Base-by-base conservation (phyloP, 148 eudicot species). In the Silene latifolia region DNA sequence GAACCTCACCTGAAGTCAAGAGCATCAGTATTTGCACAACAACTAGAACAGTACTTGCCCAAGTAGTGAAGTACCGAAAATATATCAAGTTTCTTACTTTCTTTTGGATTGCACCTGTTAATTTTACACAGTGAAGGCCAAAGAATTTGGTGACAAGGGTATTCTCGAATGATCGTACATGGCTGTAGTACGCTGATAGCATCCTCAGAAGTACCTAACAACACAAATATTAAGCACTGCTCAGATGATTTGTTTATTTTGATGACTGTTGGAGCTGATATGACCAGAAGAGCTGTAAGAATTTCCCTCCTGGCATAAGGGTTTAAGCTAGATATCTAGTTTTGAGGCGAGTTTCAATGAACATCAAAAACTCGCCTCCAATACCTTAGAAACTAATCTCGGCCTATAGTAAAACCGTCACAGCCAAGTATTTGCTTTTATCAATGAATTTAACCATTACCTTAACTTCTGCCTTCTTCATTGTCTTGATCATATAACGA, bases 401-500 rank as follows among this genome's bases (percentile, higher is more conserved):
- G 42, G 42, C 42, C 42, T 39, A 39, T 39, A 39, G 8, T 39
- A 39, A 39, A 35, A 35, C 39, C 44, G 44, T 39, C 44, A 1
- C 44, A 39, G 44, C 44, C 8, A 39, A 39, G 44, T 6, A 39
- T 7, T 39, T 39, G 11, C 7, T 21, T 21, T 3, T 24, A 58
- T 18, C 18, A 7, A 58, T n/a, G 15, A 14, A 8, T 46, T 68
- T 61, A 63, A 48, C 25, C 29, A 29, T 79, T 83, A 96, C 99
- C 80, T 92, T 96, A 3, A 79, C 94, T 92, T 96, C 99, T 20
- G 97, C 86, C 70, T 96, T 96, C 80, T 89, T 96, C 86, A 96
- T 92, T 2, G 99, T 96, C 81, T 96, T 96, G 15, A 96, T 96
- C 99, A 96, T 96, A 87, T 92, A 96, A 48, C 98, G 88, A 65